phyloP scores from a whole-genome alignment of 192 early-diverging fungal genomes.

The Rhizoclosmatium globosum region DNA sequence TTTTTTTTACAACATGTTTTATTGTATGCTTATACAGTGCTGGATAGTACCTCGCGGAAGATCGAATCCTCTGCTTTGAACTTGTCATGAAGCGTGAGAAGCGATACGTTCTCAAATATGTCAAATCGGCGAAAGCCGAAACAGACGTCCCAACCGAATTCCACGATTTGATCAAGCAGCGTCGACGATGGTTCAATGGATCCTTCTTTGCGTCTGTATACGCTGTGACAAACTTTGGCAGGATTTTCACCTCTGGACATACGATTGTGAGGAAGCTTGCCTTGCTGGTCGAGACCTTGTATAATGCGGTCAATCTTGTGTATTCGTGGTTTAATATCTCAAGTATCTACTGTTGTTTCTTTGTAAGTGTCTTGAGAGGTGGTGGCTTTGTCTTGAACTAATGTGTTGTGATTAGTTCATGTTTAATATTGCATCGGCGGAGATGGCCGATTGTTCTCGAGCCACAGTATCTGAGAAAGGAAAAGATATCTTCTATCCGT shows the following conservation, averaged over 20 bases:
- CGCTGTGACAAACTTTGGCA: conserved; percentile 63
- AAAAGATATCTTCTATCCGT: conserved; percentile 49
- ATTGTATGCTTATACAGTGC: background rate
- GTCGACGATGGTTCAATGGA: conserved; percentile 84
- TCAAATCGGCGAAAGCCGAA: conserved; percentile 68
- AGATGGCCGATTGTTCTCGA: conserved; percentile 6
- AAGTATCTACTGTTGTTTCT: conserved; percentile 66
- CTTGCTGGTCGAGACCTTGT: conserved; percentile 68
- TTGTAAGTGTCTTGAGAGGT: conserved; percentile 26
- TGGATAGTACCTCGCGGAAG: conserved; percentile 69
- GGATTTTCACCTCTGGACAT: conserved; percentile 67
- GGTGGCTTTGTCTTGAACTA: conserved; percentile 6
- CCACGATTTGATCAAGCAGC: conserved; percentile 81
- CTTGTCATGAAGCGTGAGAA: conserved; percentile 71
- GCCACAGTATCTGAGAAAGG: conserved; percentile 27
- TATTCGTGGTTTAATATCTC: conserved; percentile 54
- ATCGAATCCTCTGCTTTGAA: conserved; percentile 87
- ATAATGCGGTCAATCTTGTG: conserved; percentile 71
- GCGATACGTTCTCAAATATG: conserved; percentile 74
- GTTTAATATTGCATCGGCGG: conserved; percentile 40
- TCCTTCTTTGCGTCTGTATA: conserved; percentile 81
- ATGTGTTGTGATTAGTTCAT: conserved; percentile 28
- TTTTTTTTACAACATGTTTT: conserved; percentile 18
- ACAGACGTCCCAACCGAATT: conserved; percentile 80
- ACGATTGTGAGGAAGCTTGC: conserved; percentile 56